Conservation (phyloP, 352 stramenopile species). For the Pythium scleroteichum region DNA sequence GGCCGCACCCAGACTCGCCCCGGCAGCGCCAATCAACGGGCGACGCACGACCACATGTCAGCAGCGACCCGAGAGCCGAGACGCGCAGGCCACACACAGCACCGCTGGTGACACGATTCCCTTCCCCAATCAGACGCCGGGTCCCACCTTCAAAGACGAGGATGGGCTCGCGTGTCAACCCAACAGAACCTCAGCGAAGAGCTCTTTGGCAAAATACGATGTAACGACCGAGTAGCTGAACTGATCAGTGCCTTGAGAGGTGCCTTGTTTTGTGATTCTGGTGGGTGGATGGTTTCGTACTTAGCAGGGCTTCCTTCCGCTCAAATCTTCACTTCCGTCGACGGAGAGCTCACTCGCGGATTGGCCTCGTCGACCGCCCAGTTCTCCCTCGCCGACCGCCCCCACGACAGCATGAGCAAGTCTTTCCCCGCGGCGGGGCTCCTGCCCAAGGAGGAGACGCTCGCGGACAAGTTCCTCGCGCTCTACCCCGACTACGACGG, state of each 20-base stretch:
- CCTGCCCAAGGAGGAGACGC: slow-evolving; percentile 93
- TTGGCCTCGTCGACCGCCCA: background rate
- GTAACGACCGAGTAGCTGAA: too few species aligned
- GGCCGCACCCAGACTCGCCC: background rate
- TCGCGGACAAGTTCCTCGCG: slow-evolving; percentile 76
- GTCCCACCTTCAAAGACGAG: slow-evolving; percentile 18
- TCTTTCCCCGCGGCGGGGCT: slow-evolving; percentile 64
- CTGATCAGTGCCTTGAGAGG: too few species aligned
- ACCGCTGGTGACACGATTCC: slow-evolving; percentile 4
- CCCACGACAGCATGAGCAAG: slow-evolving; percentile 41
- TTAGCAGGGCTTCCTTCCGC: slow-evolving; percentile 4
- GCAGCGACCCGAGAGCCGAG: slow-evolving; percentile 16
- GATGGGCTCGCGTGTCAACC: slow-evolving; percentile 3
- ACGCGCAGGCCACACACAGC: slow-evolving; percentile 13
- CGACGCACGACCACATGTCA: slow-evolving; percentile 12
- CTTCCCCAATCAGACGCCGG: background rate
- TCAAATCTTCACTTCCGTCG: slow-evolving; percentile 1
- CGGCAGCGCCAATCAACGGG: slow-evolving; percentile 12
- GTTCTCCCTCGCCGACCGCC: background rate
- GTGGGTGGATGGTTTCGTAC: slow-evolving; percentile 14
- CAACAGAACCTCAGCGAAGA: slow-evolving; percentile 11
- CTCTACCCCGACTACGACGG: slow-evolving; percentile 90
- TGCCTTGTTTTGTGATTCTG: slow-evolving; percentile 19
- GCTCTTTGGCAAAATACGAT: slow-evolving; percentile 22
- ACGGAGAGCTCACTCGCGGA: slow-evolving; percentile 12